Percentiles rank a stretch among this genome's conserved stretches.
Evolutionary conservation across 805 yeast genomes (phyloP).

Genomic region (Dipodascus albidus): DNA sequence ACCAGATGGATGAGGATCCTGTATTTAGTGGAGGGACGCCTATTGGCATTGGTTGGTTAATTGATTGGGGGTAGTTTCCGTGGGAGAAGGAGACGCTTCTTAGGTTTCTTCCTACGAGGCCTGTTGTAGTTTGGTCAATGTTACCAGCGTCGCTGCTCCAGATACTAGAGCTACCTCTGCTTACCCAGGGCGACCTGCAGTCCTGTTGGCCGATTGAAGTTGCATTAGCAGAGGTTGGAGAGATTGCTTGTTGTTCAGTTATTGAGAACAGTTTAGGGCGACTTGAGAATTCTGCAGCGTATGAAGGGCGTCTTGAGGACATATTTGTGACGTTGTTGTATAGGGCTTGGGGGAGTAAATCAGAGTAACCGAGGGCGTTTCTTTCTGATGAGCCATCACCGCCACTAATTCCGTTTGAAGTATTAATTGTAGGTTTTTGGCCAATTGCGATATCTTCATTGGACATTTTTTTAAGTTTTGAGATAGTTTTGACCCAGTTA

Average conservation of each 20-base stretch:
- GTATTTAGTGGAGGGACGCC: constrained; percentile 2
- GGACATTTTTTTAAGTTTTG: background rate
- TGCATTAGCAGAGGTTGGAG: constrained; percentile 4
- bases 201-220: constrained; percentile 5
- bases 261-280: constrained; percentile 14
- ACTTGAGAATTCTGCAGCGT: constrained; percentile 47
- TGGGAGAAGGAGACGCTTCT: background rate
- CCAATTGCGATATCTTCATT: background rate
- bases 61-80: background rate
- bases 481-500: background rate
- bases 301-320: constrained; percentile 52
- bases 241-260: background rate
- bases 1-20: background rate
- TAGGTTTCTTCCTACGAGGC: background rate
- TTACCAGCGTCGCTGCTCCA: background rate
- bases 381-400: background rate
- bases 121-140: background rate
- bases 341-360: constrained; percentile 10
- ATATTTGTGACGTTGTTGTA: constrained; percentile 44
- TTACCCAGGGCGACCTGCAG: constrained; percentile 7
- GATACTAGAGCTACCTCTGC: constrained; percentile 1
- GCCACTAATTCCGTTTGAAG: background rate
- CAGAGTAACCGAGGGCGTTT: background rate
- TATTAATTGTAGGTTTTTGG: background rate
- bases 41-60: background rate